Conservation (phyloP, 2,329 filamentous ascomycete species). For the Neonectria sp. region DNA sequence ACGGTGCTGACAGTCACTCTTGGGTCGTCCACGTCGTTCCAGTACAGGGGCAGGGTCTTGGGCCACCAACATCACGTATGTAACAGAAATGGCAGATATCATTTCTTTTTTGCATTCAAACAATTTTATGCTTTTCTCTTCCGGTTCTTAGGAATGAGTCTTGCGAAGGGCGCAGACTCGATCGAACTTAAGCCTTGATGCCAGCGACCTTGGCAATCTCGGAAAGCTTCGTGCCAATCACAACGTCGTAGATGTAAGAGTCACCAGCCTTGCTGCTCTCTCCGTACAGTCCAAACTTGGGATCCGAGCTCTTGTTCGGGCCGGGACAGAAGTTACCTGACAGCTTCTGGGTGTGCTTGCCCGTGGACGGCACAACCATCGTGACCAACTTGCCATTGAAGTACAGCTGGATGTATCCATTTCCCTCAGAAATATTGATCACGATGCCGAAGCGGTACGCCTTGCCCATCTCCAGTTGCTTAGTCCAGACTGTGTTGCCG, state of each 20-base stretch:
- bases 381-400: neutral
- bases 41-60: too few relatives aligned
- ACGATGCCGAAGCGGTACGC: conserved; percentile 12
- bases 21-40: too few relatives aligned
- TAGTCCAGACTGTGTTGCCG: conserved; percentile 11
- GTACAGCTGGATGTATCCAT: conserved; percentile 13
- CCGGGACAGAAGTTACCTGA: conserved; percentile 17
- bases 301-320: conserved; percentile 8
- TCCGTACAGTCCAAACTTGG: conserved; percentile 19
- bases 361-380: neutral
- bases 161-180: too few relatives aligned
- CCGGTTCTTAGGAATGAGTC: too few relatives aligned
- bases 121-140: too few relatives aligned
- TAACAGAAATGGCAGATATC: too few relatives aligned
- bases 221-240: conserved; percentile 1
- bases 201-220: conserved; percentile 8
- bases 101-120: too few relatives aligned
- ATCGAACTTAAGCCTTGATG: neutral
- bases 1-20: too few relatives aligned
- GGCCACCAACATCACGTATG: too few relatives aligned
- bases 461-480: conserved; percentile 14
- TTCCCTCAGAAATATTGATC: neutral
- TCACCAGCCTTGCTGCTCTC: conserved; percentile 2
- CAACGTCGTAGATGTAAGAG: conserved; percentile 10
- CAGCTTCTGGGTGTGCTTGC: neutral